Conservation (phyloP, 108 stramenopile species). For the Fragilaria crotonensis region DNA sequence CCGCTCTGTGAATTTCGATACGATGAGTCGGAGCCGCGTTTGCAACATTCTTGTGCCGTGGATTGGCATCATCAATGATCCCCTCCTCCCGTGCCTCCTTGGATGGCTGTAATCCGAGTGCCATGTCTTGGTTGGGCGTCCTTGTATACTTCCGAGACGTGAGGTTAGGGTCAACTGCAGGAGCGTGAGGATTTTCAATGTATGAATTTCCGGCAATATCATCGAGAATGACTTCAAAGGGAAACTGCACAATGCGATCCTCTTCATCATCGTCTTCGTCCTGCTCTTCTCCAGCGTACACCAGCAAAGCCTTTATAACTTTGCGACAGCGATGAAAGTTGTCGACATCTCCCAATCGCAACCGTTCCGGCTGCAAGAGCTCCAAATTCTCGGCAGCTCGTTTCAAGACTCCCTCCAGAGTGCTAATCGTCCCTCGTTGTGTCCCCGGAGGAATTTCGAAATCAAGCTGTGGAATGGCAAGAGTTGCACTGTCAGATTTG, state of each 20-base stretch:
- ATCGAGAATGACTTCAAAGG: conserved; percentile 57
- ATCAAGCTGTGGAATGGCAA: conserved; percentile 45
- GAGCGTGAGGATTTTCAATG: conserved; percentile 45
- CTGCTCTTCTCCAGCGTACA: conserved; percentile 11
- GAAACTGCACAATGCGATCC: conserved; percentile 14
- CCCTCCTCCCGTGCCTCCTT: conserved; percentile 20
- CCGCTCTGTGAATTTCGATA: conserved; percentile 5
- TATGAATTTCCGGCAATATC: conserved; percentile 81
- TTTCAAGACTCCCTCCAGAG: conserved; percentile 59
- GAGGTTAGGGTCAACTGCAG: conserved; percentile 29
- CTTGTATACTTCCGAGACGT: conserved; percentile 19
- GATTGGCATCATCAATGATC: conserved; percentile 26
- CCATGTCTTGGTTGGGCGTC: conserved; percentile 42
- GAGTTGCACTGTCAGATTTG: conserved; percentile 66
- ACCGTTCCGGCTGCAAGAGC: conserved; percentile 28
- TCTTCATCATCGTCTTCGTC: conserved; percentile 19
- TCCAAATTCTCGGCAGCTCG: conserved; percentile 21
- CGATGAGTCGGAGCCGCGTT: conserved; percentile 12
- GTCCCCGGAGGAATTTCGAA: conserved; percentile 81
- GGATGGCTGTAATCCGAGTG: conserved; percentile 41
- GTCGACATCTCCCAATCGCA: conserved; percentile 33
- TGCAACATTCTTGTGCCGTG: conserved; percentile 33
- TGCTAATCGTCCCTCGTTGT: conserved; percentile 60
- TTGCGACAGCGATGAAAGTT: conserved; percentile 33
- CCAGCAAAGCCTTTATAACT: conserved; percentile 20